Evolutionary conservation across 371 early-diverging fungal genomes (phyloP).

Genomic region (Mucor plumbeus): DNA sequence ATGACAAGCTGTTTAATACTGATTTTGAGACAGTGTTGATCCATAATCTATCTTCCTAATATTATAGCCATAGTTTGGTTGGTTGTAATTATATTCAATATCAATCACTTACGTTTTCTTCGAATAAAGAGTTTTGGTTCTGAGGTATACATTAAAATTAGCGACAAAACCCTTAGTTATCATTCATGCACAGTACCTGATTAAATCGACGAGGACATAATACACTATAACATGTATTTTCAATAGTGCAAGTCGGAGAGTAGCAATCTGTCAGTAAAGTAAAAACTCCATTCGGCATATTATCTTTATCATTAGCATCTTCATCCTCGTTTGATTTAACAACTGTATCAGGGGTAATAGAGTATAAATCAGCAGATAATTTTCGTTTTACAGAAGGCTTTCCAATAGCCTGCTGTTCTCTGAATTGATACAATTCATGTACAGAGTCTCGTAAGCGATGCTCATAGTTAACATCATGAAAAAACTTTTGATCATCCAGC

Average conservation of each 20-base stretch:
- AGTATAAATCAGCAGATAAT: neutral
- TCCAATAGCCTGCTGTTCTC: conserved; percentile 19
- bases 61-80: too few relatives aligned
- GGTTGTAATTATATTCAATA: neutral
- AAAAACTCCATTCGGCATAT: conserved; percentile 60
- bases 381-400: conserved; percentile 1
- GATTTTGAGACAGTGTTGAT: conserved; percentile 66
- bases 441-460: conserved; percentile 78
- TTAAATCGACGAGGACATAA: conserved; percentile 62
- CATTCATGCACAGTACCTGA: conserved; percentile 21
- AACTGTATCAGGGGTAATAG: neutral
- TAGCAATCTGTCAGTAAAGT: conserved; percentile 70
- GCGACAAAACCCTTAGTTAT: neutral
- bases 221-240: conserved; percentile 59
- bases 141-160: neutral
- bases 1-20: conserved; percentile 64
- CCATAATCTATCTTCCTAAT: conserved; percentile 53
- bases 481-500: conserved; percentile 80
- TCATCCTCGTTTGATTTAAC: neutral
- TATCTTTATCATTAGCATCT: neutral
- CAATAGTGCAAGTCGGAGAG: conserved; percentile 66
- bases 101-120: conserved; percentile 15
- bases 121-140: conserved; percentile 25
- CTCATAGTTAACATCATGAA: conserved; percentile 85
- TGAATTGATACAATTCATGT: conserved; percentile 80